Conservation (phyloP, 371 early-diverging fungal species). For the Basidiobolus meristosporus region DNA sequence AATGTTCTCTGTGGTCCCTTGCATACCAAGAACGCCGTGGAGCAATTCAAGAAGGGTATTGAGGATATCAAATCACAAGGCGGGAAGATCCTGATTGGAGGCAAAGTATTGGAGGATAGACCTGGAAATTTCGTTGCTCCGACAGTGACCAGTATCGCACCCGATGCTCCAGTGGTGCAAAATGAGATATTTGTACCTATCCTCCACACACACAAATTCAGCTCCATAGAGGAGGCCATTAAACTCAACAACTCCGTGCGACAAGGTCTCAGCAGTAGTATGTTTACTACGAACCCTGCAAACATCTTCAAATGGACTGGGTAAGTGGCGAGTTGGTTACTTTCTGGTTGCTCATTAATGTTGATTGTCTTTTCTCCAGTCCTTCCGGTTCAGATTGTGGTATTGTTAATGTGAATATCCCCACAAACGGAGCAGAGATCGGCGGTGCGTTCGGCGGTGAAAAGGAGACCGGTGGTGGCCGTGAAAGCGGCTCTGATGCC, state of each 20-base stretch:
- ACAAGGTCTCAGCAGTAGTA: conserved; percentile 77
- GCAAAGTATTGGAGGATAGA: conserved; percentile 35
- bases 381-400: conserved; percentile 91
- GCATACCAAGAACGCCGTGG: conserved; percentile 72
- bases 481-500: conserved; percentile 82
- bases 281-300: conserved; percentile 68
- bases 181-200: conserved; percentile 94
- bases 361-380: conserved; percentile 6
- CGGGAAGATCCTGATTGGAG: conserved; percentile 76
- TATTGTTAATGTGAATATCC: conserved; percentile 93
- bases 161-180: conserved; percentile 64
- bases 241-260: conserved; percentile 72
- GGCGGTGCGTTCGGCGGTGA: conserved; percentile 97
- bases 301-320: conserved; percentile 90
- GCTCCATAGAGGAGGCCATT: conserved; percentile 75
- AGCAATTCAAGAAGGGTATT: conserved; percentile 50
- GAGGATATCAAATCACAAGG: conserved; percentile 62
- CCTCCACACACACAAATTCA: conserved; percentile 68
- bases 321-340: conserved; percentile 2
- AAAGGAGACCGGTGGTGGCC: conserved; percentile 94
- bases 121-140: conserved; percentile 89
- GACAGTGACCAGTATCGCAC: conserved; percentile 67
- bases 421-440: conserved; percentile 95
- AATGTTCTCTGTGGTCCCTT: conserved; percentile 87
- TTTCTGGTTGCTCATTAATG: not conserved